Base-by-base conservation (phyloP, 345 rosid species). In the Arabidopsis suecica region DNA sequence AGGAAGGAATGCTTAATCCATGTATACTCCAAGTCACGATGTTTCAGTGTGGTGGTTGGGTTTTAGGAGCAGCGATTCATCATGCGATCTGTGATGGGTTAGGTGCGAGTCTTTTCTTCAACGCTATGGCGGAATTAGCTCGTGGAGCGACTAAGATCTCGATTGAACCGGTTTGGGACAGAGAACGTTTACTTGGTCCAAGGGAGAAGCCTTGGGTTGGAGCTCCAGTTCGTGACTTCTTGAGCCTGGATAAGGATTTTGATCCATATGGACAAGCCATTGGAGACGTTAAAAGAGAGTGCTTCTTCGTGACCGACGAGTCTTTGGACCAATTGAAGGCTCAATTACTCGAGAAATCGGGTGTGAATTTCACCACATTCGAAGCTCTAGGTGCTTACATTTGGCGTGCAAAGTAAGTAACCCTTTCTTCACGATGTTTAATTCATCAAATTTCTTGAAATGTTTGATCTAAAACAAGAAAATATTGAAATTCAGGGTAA, bases 351-450 rank as follows among this genome's bases (percentile, higher is more conserved):
- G 88, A 84, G 28, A 83, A 79, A 65, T 82, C 82, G 44, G 98
- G 97, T 45, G 20, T 67, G 51, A 78, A 61, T 59, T 93, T 91
- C 73, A 91, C 98, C 68, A 88, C 97, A 42, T 93, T 93, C 60
- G 98, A 93, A 67, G 95, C 90, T 68, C 82, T 93, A 54, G 96
- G 98, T 47, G 96, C 96, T 42, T 89, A 86, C 61, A 78, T 93
- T 38, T 93, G 98, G 98, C 88, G 97, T 30, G 92, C 92, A 50
- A 93, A 93, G 97, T 90, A 87, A 85, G 89, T 72, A 49, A 61
- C 49, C 10, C 7, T 0, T 22, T 50, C 14, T 30, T 50, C 10
- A 4, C 6, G 0, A 50, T 60, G 38, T 33, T 20, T 14, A 4
- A 7, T 48, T 48, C 36, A 32, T 48, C 13, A 8, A 10, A 10